These are phyloP conservation scores for Erigeron philadelphicus DNA, from an alignment of 140 eudicot genomes.

Conservation along the genomic window DNA sequence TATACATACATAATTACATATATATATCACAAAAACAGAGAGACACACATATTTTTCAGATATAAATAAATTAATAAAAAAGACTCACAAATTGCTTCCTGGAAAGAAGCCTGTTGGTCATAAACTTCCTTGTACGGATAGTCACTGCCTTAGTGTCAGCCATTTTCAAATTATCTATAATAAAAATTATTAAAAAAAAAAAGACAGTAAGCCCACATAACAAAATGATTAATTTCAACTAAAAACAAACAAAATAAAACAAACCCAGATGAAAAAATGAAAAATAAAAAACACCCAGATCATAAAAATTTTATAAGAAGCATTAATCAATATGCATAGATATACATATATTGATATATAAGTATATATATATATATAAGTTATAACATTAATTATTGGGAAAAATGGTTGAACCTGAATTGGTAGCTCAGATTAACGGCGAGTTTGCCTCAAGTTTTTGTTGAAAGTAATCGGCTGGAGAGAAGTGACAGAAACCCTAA, in stretches of 20 bases:
- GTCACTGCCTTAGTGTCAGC: slow-evolving; percentile 69
- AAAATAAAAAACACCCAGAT: neutral
- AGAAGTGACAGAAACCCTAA: slow-evolving; percentile 23
- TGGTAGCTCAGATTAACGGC: slow-evolving; percentile 26
- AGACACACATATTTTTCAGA: neutral
- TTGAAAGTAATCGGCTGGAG: slow-evolving; percentile 15
- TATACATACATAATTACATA: neutral
- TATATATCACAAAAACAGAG: neutral
- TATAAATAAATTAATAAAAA: neutral
- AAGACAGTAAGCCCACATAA: neutral
- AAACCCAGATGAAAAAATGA: too few species aligned
- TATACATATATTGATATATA: neutral
- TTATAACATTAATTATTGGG: neutral
- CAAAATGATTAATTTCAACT: neutral
- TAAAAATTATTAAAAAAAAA: too few species aligned
- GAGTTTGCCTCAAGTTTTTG: slow-evolving; percentile 6
- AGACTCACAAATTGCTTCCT: slow-evolving; percentile 69
- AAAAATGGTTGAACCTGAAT: slow-evolving; percentile 6
- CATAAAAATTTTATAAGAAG: too few species aligned
- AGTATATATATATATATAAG: neutral
- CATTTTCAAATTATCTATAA: slow-evolving; percentile 35
- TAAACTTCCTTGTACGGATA: slow-evolving; percentile 65
- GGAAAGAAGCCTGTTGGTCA: slow-evolving; percentile 77
- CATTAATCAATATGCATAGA: too few species aligned
- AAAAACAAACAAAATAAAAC: too few species aligned